Conservation (phyloP, 148 eudicot species). For the Spergularia bocconei region DNA sequence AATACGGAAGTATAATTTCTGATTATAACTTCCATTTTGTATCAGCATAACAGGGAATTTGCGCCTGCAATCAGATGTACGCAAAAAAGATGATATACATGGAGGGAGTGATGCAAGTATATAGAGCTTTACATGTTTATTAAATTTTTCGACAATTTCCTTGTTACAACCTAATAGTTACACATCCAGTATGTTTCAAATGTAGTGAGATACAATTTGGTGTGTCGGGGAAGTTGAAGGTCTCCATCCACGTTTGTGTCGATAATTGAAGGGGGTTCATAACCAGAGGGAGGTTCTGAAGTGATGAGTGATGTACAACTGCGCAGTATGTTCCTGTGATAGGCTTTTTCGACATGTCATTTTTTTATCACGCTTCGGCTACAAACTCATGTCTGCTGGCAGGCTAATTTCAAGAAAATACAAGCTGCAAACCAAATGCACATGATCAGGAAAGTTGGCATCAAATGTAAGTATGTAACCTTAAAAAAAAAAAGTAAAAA, state of each 20-base stretch:
- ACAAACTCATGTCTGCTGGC: slow-evolving; percentile 54
- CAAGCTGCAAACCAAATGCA: slow-evolving; percentile 32
- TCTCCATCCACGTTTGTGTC: neutral
- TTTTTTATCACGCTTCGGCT: slow-evolving; percentile 11
- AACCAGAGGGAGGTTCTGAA: neutral
- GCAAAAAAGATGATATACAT: too few species aligned
- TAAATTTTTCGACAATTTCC: neutral
- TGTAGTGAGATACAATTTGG: neutral
- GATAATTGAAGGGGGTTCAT: neutral
- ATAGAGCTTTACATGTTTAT: slow-evolving; percentile 5
- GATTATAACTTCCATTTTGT: too few species aligned
- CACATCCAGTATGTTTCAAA: neutral
- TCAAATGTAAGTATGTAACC: neutral
- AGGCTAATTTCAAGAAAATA: slow-evolving; percentile 50
- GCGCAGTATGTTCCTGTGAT: neutral
- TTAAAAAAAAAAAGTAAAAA: neutral
- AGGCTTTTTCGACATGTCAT: neutral
- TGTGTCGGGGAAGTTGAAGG: neutral
- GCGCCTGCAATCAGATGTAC: too few species aligned
- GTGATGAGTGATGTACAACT: neutral
- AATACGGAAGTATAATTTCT: too few species aligned
- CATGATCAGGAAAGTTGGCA: too few species aligned
- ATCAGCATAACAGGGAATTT: too few species aligned
- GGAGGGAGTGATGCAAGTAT: too few species aligned
- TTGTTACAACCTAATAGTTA: slow-evolving; percentile 14